phyloP scores from a whole-genome alignment of 176 grass and related monocot species.

The Eremochloa ophiuroides region DNA sequence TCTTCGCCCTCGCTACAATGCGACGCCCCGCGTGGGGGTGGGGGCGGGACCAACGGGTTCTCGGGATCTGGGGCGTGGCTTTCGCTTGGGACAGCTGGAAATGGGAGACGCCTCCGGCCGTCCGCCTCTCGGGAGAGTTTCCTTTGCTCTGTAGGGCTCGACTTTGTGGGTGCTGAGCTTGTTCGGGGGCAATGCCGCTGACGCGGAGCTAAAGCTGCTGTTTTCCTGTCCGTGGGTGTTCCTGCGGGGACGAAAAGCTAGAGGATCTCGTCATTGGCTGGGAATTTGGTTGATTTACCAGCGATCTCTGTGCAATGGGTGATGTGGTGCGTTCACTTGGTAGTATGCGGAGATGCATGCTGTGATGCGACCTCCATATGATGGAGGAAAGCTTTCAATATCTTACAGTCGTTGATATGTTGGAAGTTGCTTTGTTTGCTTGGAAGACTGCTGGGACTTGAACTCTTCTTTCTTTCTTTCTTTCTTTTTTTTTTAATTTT shows the following conservation, averaged over 20 bases:
- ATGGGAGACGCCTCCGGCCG: not conserved
- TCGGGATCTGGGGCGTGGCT: constrained; percentile 33
- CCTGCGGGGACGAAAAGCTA: not conserved
- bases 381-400: not conserved
- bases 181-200: constrained; percentile 5
- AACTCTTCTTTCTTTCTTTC: too few species aligned
- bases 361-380: not conserved
- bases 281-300: not conserved
- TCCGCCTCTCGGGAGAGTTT: not conserved
- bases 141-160: not conserved
- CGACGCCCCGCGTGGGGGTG: not conserved
- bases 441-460: not conserved
- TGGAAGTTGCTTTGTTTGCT: not conserved
- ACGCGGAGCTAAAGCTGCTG: not conserved
- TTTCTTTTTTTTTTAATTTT: too few species aligned
- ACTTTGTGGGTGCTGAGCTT: not conserved
- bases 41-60: not conserved
- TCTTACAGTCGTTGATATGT: not conserved
- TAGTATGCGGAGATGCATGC: not conserved
- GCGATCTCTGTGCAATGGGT: not conserved
- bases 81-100: not conserved
- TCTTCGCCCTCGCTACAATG: constrained; percentile 3
- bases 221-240: not conserved
- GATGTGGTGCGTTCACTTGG: not conserved
- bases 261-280: not conserved